Evolutionary conservation across 305 asterid genomes (phyloP), one percentile per base, ranked within the genome.

Genomic region (Solanum hybrid): DNA sequence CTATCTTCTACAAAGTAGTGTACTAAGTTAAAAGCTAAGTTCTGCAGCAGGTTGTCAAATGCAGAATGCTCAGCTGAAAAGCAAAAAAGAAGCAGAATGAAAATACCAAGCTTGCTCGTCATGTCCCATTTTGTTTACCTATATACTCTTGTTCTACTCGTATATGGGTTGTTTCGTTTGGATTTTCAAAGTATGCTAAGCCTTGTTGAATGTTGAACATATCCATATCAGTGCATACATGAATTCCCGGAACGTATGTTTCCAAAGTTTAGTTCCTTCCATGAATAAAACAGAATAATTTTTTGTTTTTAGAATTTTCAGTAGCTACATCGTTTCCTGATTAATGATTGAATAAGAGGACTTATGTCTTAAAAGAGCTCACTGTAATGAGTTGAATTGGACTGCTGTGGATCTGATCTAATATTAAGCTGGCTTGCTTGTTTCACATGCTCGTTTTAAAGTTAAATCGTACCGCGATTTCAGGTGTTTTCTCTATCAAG

Each of bases 401-500:
- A 56, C 88, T 85, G 19, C 22, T 85, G 77, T 32, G 12, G n/a
- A 22, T 85, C 14, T 56, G 77, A 85, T 32, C 9, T 31, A 85
- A 85, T 56, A 24, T 56, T 56, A 22, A 56, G 77, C 45, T 89
- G 91, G 89, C 36, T 90, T 90, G 89, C 32, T 29, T 81, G 86
- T 42, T 40, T 81, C 24, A 40, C 86, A 15, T 26, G 26, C 69
- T 40, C 8, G 3, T 81, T 81, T 40, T 34, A 3, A 85, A 22
- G 76, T 85, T 85, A 31, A 81, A 32, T 85, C 51, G 9, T 32
- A 29, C 87, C 36, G 60, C 86, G 34, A 31, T 91, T 89, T 89
- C 96, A 97, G 99, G 92, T 93, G 93, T 85, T 94, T 97, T 97
- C 95, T 95, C 37, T 93, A 92, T 89, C 93, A 96, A 90, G 96